These are phyloP conservation scores for Cryptococcus neoformans DNA, from an alignment of 1,284 basidiomycete genomes.

Conservation along the genomic window DNA sequence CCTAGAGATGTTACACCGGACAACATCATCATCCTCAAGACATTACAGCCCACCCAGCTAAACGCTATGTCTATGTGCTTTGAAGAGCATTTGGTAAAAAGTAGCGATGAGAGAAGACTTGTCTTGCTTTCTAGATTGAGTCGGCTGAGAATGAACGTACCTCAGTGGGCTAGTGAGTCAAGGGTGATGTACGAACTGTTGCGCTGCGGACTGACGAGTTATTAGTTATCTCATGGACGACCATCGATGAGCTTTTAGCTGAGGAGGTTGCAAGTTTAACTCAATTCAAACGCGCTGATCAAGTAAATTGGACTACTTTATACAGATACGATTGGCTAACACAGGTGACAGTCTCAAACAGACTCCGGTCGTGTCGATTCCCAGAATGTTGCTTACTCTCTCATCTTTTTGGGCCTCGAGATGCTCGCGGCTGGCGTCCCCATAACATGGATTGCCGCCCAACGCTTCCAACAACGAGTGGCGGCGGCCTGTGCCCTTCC, in stretches of 20 bases:
- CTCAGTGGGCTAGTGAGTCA: constrained; percentile 34
- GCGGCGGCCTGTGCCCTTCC: constrained; percentile 28
- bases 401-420: constrained; percentile 31
- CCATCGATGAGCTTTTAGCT: constrained; percentile 30
- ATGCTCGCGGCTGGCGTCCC: constrained; percentile 34
- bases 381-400: constrained; percentile 23
- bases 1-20: constrained; percentile 22
- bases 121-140: constrained; percentile 22
- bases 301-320: constrained; percentile 4
- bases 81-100: constrained; percentile 32
- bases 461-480: constrained; percentile 41
- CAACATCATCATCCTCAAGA: constrained; percentile 23
- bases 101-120: constrained; percentile 36
- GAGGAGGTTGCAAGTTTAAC: constrained; percentile 26
- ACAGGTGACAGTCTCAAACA: constrained; percentile 17
- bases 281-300: constrained; percentile 19
- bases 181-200: background rate
- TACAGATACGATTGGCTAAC: too few species aligned
- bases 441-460: constrained; percentile 26
- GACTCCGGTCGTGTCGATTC: constrained; percentile 27
- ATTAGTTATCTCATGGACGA: constrained; percentile 35
- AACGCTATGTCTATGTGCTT: constrained; percentile 32
- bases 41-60: constrained; percentile 29
- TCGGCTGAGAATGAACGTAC: constrained; percentile 15
- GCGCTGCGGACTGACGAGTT: background rate